A percentile compares a stretch with the other conserved stretches of the same genome.
These are phyloP conservation scores for Neospermospora avenae DNA, from an alignment of 2,329 filamentous ascomycete genomes.

Conservation along the genomic window DNA sequence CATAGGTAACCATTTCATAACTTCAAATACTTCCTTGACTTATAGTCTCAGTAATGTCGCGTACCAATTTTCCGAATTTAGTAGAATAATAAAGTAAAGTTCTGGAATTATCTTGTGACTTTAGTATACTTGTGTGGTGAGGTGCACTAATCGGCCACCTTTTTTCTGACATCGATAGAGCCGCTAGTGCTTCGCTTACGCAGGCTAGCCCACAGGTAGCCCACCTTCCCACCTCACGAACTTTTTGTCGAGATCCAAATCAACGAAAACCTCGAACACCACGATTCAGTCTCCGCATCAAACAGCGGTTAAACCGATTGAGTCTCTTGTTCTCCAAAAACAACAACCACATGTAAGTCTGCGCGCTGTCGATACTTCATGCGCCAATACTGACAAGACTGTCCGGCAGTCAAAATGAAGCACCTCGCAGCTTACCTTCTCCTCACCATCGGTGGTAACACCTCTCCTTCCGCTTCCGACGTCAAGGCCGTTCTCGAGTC, in stretches of 20 bases:
- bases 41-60: no score
- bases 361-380: not conserved
- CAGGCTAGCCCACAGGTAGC: not conserved
- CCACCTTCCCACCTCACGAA: not conserved
- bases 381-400: constrained; percentile 25
- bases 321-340: constrained; percentile 70
- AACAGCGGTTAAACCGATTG: constrained; percentile 99
- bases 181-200: not conserved
- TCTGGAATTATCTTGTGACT: no score
- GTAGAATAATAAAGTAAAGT: no score
- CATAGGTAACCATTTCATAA: no score
- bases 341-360: constrained; percentile 30
- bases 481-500: constrained; percentile 87
- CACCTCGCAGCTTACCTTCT: constrained; percentile 99
- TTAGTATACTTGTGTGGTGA: no score
- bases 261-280: not conserved
- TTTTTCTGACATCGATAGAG: not conserved
- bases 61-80: no score
- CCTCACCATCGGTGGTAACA: constrained; percentile 89
- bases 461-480: constrained; percentile 78
- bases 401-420: constrained; percentile 81
- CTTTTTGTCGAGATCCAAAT: not conserved
- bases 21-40: no score
- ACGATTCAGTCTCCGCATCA: constrained; percentile 99
- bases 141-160: no score